Evolutionary conservation across 129 eudicot genomes (phyloP).

Genomic region (Dittrichia graveolens): DNA sequence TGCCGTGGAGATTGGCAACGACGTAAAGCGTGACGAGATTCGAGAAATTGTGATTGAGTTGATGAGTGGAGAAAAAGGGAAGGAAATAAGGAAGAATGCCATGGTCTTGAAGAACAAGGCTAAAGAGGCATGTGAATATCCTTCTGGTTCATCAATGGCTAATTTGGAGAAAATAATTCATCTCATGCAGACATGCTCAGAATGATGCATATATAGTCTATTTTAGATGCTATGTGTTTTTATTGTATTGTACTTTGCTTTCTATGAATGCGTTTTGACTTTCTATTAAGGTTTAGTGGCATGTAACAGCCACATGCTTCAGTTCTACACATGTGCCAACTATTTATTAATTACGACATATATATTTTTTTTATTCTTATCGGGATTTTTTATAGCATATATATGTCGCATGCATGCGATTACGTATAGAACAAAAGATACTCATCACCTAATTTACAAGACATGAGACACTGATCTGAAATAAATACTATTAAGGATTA

Average conservation of each 20-base stretch:
- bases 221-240: not conserved
- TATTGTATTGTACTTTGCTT: not conserved
- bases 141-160: conserved; percentile 29
- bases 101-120: conserved; percentile 34
- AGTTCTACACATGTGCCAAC: no score
- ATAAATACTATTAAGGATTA: no score
- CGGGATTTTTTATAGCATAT: no score
- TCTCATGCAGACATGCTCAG: conserved; percentile 15
- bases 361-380: no score
- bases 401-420: no score
- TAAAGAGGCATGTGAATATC: conserved; percentile 27
- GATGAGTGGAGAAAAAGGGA: conserved; percentile 37
- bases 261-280: conserved; percentile 23
- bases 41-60: conserved; percentile 33
- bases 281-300: no score
- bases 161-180: conserved; percentile 29
- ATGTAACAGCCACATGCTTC: no score
- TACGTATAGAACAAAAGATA: no score
- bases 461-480: no score
- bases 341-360: no score
- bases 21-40: conserved; percentile 33
- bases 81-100: conserved; percentile 22
- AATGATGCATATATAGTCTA: not conserved
- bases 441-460: no score
- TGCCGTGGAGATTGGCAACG: conserved; percentile 27